Evolutionary conservation across 139 green algal species (phyloP), one percentile per base, ranked within the genome.

Genomic region (Picochlorum sp.): DNA sequence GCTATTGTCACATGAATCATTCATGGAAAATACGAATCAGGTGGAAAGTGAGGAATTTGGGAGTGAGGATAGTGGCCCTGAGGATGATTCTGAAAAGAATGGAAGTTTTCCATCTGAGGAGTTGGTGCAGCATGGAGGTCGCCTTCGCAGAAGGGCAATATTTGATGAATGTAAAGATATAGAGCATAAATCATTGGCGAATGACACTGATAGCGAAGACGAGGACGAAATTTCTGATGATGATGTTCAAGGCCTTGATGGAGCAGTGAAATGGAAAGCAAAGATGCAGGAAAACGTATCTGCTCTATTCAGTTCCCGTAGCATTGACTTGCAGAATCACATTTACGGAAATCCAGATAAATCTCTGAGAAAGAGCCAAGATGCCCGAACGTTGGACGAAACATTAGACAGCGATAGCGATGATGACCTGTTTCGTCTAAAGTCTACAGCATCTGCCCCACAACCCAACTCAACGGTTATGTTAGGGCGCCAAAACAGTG

Each of bases 231-330:
- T 62, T 0, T 53, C 50, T 2, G 65, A 59, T 0, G 59, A 59
- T 3, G 57, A 69, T 28, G 55, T 71, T 40, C 54, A 81, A 29
- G 83, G 73, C 5, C 36, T 81, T 40, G 67, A 65, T 25, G 44
- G 39, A 1, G 71, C 71, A 36, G 73, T 61, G 1, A 59, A 47
- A 31, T 89, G 82, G 82, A 89, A 89, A 73, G 51, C 47, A 1
- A 43, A 50, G 25, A 70, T 89, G 59, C 53, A 63, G 26, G 18
- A 70, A 26, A 64, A 67, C 9, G 67, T 68, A 5, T 30, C 57
- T 4, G 63, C 63, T 25, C 51, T 79, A 24, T 85, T 89, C 57
- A 60, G 26, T 24, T 20, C 41, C 13, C 58, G 80, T 1, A 61
- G 61, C 2, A 71, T 60, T 5, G 66, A 83, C 56, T 64, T 88